Conservation (phyloP, 2,329 filamentous ascomycete genomes). For the Botrytis fragariae region DNA sequence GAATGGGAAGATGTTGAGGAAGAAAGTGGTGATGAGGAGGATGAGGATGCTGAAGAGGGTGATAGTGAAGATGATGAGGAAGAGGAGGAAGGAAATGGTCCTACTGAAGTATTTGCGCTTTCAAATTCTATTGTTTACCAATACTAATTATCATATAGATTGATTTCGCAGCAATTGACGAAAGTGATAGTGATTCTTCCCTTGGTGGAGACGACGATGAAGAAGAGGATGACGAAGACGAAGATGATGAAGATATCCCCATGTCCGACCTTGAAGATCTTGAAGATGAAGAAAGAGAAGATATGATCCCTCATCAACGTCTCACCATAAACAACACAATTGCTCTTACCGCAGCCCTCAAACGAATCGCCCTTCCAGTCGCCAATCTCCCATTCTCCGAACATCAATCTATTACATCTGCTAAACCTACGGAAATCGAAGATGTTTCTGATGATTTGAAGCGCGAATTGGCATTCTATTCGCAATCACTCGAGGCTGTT, state of each 20-base stretch:
- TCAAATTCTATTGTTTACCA: neutral
- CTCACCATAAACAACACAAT: constrained; percentile 97
- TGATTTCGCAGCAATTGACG: constrained; percentile 55
- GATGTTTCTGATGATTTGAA: constrained; percentile 90
- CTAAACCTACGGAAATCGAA: constrained; percentile 66
- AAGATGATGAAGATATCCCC: constrained; percentile 83
- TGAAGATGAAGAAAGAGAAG: constrained; percentile 76
- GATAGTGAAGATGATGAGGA: constrained; percentile 40
- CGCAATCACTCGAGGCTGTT: constrained; percentile 79
- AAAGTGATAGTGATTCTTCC: constrained; percentile 57
- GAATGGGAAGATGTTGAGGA: constrained; percentile 45
- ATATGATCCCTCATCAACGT: constrained; percentile 84
- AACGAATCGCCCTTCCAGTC: constrained; percentile 72
- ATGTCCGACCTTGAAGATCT: constrained; percentile 81
- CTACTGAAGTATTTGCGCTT: constrained; percentile 29
- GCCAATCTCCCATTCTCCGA: constrained; percentile 73
- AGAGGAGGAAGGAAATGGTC: constrained; percentile 23
- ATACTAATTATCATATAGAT: constrained; percentile 40
- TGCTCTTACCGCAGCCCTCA: constrained; percentile 76
- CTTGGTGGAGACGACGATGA: constrained; percentile 46
- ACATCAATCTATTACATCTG: constrained; percentile 73
- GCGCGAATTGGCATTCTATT: constrained; percentile 91
- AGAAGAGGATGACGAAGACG: constrained; percentile 53
- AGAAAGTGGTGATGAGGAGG: constrained; percentile 38
- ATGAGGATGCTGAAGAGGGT: constrained; percentile 29